These are phyloP conservation scores for Fusarium fracticaudum DNA, from an alignment of 2,329 filamentous ascomycete species.

Conservation along the genomic window DNA sequence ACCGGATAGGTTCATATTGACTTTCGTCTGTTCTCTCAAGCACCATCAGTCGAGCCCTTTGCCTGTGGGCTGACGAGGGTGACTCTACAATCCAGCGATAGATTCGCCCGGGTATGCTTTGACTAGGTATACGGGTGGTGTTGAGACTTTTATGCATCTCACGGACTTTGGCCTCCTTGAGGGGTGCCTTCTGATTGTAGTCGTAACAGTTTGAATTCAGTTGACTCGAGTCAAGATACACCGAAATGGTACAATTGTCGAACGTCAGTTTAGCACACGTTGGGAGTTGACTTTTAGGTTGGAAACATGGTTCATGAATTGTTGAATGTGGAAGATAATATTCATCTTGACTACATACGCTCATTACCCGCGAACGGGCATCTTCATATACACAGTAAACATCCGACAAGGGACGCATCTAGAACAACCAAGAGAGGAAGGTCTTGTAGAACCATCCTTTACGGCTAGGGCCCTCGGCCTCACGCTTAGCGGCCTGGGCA, in stretches of 20 bases:
- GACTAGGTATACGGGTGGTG: background rate
- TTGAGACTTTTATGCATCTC: background rate
- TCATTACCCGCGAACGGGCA: conserved; percentile 10
- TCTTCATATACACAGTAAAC: conserved; percentile 4
- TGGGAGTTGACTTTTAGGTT: accelerated
- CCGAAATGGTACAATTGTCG: background rate
- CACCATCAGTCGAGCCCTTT: too few relatives aligned
- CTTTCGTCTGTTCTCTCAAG: background rate
- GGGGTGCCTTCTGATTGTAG: background rate
- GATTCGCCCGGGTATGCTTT: background rate
- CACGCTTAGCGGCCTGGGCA: conserved; percentile 44
- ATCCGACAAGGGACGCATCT: conserved; percentile 10
- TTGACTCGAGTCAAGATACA: background rate
- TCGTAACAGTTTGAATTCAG: too few relatives aligned
- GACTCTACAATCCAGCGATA: background rate
- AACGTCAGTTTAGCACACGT: background rate
- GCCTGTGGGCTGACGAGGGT: too few relatives aligned
- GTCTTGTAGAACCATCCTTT: conserved; percentile 51
- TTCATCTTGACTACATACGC: conserved; percentile 22
- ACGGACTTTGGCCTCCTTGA: background rate
- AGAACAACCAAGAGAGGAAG: conserved; percentile 52
- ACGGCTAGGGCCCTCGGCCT: conserved; percentile 33
- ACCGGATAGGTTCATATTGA: accelerated
- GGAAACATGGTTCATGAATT: background rate
- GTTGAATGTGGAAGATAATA: conserved; percentile 7